Evolutionary conservation across 176 grass and related monocot genomes (phyloP), one percentile per base, ranked within the genome.

Genomic region (Ampelocalamus luodianensis): DNA sequence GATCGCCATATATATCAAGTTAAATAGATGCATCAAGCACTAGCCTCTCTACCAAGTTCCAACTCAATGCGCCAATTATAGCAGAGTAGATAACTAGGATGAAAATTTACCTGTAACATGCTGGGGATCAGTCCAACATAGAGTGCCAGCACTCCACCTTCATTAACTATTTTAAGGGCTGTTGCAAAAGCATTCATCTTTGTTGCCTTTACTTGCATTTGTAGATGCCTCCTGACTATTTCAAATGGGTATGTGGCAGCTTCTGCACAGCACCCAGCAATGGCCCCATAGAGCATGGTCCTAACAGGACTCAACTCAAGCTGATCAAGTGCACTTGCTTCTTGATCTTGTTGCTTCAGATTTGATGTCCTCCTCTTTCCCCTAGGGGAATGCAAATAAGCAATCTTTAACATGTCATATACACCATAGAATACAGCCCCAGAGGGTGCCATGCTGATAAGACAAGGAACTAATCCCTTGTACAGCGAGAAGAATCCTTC

Each of bases 361-460:
- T 87, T 66, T 5, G 34, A 78, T 75, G 82, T n/a, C 58, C 93
- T 85, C 23, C 63, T 90, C 85, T 84, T 92, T 65, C 96, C 96
- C 82, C 93, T 81, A 2, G 96, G 91, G 0, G 93, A 95, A 77
- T 81, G 91, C 42, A 98, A 85, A 79, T 95, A 98, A 69, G 87
- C 85, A 39, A 89, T 69, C 90, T 98, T 98, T 76, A 98, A 46
- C 84, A 98, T 98, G 76, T 98, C 96, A n/a, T 98, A 98, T 8
- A 95, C 93, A 23, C 96, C 96, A 67, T 98, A 98, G 64, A 98
- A 98, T 76, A 98, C 93, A 65, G 96, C 96, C 10, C 96, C 96
- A 42, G 96, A 98, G 72, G 93, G 96, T 17, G 96, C 96, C 96
- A 98, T 98, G 89, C 96, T 98, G 60, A 98, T 89, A 79, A 98